These are phyloP conservation scores for Phytophthora sansomeana DNA, from an alignment of 352 stramenopile genomes.

Conservation along the genomic window DNA sequence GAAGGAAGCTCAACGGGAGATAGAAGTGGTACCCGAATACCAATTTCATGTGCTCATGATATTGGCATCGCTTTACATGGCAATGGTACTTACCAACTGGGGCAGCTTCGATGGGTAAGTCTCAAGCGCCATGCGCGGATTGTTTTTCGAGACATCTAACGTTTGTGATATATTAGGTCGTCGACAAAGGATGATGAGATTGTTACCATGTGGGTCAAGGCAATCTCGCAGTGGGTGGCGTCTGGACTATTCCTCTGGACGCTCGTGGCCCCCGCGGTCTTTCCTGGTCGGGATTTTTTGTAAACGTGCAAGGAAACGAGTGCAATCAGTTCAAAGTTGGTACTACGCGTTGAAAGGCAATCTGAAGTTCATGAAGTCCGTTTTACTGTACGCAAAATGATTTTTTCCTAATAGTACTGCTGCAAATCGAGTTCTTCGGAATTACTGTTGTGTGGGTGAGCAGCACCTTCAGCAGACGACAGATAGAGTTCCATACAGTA, in stretches of 20 bases:
- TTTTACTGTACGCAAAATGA: too few species aligned
- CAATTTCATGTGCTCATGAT: conserved; percentile 84
- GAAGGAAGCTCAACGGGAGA: conserved; percentile 20
- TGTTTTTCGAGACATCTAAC: conserved; percentile 5
- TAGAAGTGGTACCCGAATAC: conserved; percentile 59
- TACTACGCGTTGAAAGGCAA: too few species aligned
- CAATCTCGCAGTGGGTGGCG: conserved; percentile 92
- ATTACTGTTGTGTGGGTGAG: too few species aligned
- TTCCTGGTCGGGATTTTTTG: conserved; percentile 93
- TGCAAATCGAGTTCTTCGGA: too few species aligned
- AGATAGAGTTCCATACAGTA: too few species aligned
- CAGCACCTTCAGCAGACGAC: too few species aligned
- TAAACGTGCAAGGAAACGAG: conserved; percentile 11
- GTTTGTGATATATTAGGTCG: conserved; percentile 27
- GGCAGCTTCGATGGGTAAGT: conserved; percentile 63
- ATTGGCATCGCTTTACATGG: conserved; percentile 81
- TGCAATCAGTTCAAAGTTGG: too few species aligned
- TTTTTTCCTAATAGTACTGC: too few species aligned
- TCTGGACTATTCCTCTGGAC: conserved; percentile 95
- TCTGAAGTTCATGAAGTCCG: too few species aligned
- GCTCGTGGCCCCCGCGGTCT: conserved; percentile 90
- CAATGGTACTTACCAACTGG: conserved; percentile 87
- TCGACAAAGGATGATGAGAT: conserved; percentile 58
- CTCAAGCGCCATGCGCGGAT: neutral
- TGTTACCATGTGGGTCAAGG: conserved; percentile 96